phyloP scores from a whole-genome alignment of 2,329 filamentous ascomycete genomes.

The Aspergillus pseudotamarii region DNA sequence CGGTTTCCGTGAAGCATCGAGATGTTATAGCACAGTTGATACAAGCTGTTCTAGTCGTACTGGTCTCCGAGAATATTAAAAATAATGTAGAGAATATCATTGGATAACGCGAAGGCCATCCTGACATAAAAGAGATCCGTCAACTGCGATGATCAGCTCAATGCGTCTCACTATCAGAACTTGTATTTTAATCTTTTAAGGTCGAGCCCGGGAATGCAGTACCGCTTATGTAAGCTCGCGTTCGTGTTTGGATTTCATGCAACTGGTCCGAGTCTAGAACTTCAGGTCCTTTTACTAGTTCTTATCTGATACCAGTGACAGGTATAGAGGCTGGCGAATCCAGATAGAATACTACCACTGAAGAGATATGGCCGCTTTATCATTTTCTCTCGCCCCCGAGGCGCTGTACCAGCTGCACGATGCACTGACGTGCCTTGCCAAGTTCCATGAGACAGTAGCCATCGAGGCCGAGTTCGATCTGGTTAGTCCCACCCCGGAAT shows the following conservation, averaged over 20 bases:
- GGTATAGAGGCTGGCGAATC: neutral
- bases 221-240: constrained; percentile 11
- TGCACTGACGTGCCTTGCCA: constrained; percentile 61
- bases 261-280: neutral
- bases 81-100: constrained; percentile 32
- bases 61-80: constrained; percentile 28
- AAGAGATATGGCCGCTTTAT: constrained; percentile 37
- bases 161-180: neutral
- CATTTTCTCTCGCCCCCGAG: constrained; percentile 60
- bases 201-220: neutral
- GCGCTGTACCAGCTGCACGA: constrained; percentile 62
- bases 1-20: constrained; percentile 24
- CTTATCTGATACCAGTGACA: no score
- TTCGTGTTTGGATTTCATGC: constrained; percentile 13
- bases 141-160: neutral
- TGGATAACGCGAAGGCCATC: constrained; percentile 25
- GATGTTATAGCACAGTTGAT: constrained; percentile 32
- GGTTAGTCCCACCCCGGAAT: constrained; percentile 43
- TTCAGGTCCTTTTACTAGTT: neutral
- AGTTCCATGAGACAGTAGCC: constrained; percentile 65
- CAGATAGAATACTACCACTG: neutral
- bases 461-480: constrained; percentile 63
- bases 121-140: constrained; percentile 7
- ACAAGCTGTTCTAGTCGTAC: constrained; percentile 29
- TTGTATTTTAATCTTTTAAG: no score